Conservation (phyloP, 768 basidiomycete species). For the Leccinum variicolor region DNA sequence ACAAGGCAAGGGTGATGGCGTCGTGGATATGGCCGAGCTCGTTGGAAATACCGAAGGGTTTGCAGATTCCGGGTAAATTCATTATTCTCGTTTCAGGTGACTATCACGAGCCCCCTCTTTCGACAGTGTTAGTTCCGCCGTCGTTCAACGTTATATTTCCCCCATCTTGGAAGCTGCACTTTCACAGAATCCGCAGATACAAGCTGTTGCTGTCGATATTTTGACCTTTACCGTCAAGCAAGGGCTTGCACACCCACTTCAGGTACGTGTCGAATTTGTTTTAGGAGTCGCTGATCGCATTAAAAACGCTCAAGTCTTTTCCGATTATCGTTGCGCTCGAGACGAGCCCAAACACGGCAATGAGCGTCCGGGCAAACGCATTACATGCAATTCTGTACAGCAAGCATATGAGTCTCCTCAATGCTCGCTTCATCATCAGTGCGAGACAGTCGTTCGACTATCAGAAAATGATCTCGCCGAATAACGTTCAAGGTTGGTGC, state of each 20-base stretch:
- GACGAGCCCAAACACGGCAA: conserved; percentile 58
- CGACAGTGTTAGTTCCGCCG: conserved; percentile 12
- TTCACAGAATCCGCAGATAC: conserved; percentile 65
- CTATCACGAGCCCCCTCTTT: background rate
- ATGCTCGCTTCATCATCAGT: conserved; percentile 78
- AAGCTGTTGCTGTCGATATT: conserved; percentile 85
- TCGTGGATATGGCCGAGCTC: conserved; percentile 88
- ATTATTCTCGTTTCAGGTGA: background rate
- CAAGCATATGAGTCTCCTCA: conserved; percentile 88
- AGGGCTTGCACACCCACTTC: conserved; percentile 92
- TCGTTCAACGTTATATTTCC: conserved; percentile 88
- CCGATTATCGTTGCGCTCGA: conserved; percentile 93
- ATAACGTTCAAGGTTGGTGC: conserved; percentile 50
- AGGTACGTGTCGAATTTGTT: conserved; percentile 45
- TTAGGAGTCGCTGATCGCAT: background rate
- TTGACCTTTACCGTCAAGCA: conserved; percentile 92
- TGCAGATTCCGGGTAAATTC: conserved; percentile 86
- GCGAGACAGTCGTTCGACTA: conserved; percentile 83
- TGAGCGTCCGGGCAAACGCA: conserved; percentile 74
- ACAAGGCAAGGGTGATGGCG: conserved; percentile 28
- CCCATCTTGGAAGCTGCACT: conserved; percentile 81
- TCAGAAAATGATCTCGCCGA: conserved; percentile 55
- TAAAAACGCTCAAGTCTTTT: conserved; percentile 58
- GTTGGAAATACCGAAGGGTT: conserved; percentile 95
- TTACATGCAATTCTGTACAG: conserved; percentile 79